Percentiles rank a stretch among this genome's conserved stretches.
Conservation (phyloP, 2,329 filamentous ascomycete genomes). For the Phyllosticta citribraziliensis region DNA sequence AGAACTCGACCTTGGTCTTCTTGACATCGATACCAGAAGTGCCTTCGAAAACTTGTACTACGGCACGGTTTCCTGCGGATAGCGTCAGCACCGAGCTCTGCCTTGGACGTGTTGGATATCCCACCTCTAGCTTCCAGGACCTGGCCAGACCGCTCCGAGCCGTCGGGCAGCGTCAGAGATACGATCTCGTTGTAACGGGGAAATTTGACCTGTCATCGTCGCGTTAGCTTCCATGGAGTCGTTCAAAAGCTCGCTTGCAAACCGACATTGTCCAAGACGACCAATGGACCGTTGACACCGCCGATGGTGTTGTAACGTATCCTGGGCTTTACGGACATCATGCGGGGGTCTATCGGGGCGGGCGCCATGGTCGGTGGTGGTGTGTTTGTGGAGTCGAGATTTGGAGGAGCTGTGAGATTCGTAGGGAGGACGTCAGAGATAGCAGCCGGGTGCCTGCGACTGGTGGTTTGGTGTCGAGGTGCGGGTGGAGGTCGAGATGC, state of each 20-base stretch:
- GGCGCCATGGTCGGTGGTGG: constrained; percentile 22
- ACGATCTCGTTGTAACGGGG: constrained; percentile 98
- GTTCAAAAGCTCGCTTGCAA: constrained; percentile 1
- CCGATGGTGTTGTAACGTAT: constrained; percentile 97
- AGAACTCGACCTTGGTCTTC: constrained; percentile 98
- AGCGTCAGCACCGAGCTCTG: neutral
- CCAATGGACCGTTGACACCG: constrained; percentile 94
- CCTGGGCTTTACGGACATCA: constrained; percentile 54
- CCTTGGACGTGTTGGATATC: constrained; percentile 12
- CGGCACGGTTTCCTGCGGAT: constrained; percentile 68
- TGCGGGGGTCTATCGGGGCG: constrained; percentile 36
- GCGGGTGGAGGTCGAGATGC: constrained; percentile 5
- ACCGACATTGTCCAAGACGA: constrained; percentile 90
- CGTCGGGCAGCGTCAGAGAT: constrained; percentile 88
- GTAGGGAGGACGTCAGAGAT: neutral
- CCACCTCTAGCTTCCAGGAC: constrained; percentile 94
- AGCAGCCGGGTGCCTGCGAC: constrained; percentile 6
- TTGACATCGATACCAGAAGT: constrained; percentile 97
- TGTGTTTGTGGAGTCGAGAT: neutral
- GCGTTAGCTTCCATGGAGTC: constrained; percentile 16
- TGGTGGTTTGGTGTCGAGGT: constrained; percentile 5
- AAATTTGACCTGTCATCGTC: constrained; percentile 71
- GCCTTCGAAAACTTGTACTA: constrained; percentile 98
- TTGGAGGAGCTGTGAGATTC: constrained; percentile 4
- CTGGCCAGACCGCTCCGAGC: constrained; percentile 84